Evolutionary conservation across 164 flowering plant species (phyloP).

Genomic region (Aristolochia fimbriata): DNA sequence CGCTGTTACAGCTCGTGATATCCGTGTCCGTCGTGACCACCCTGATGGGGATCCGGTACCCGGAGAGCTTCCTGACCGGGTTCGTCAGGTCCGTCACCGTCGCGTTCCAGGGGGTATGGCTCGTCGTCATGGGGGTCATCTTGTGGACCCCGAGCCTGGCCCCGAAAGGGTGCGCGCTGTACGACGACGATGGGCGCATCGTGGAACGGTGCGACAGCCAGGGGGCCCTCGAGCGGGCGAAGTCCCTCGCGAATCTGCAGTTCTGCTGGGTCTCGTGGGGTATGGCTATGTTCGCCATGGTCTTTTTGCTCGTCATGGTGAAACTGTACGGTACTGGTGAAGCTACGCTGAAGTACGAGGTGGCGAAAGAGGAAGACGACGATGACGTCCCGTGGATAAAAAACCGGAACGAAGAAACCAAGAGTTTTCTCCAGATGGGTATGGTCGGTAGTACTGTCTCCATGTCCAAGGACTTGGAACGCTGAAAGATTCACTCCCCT

Average conservation of each 20-base stretch:
- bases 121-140: constrained; percentile 58
- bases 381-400: too few species aligned
- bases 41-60: constrained; percentile 38
- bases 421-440: constrained; percentile 33
- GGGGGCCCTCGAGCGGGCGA: constrained; percentile 44
- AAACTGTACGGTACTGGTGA: constrained; percentile 15
- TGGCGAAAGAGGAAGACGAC: constrained; percentile 11
- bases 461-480: constrained; percentile 26
- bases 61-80: constrained; percentile 48
- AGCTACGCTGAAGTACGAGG: constrained; percentile 23
- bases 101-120: constrained; percentile 66
- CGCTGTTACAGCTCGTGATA: constrained; percentile 35
- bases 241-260: constrained; percentile 48
- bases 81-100: constrained; percentile 66
- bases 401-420: constrained; percentile 7
- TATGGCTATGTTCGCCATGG: constrained; percentile 24
- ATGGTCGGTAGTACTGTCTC: constrained; percentile 10
- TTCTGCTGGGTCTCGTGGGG: constrained; percentile 51
- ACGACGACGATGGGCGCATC: constrained; percentile 44
- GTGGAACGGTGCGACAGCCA: constrained; percentile 47
- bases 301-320: constrained; percentile 27
- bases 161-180: constrained; percentile 52
- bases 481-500: constrained; percentile 23
- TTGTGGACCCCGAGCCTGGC: constrained; percentile 60
- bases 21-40: constrained; percentile 38